phyloP scores from a whole-genome alignment of 2,329 filamentous ascomycete genomes.

The Ophiostoma pallidulum region DNA sequence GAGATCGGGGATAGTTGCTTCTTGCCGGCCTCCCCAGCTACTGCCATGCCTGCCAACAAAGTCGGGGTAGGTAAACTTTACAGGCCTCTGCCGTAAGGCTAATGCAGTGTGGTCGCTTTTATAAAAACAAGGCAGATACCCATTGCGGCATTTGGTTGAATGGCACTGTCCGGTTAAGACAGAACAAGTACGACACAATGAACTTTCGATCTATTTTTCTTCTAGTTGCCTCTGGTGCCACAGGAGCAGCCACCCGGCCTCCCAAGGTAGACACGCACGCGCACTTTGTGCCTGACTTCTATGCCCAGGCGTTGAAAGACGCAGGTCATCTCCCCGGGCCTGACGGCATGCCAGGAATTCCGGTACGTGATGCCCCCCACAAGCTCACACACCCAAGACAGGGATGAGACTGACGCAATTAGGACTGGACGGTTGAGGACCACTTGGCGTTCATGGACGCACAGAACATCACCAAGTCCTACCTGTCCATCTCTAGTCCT shows the following conservation, averaged over 20 bases:
- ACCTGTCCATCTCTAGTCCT: conserved; percentile 20
- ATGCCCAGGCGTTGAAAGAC: conserved; percentile 16
- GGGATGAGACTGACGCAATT: background rate
- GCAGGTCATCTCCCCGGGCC: conserved; percentile 19
- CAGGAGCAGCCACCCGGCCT: background rate
- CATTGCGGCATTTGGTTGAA: too few species aligned
- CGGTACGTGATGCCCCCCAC: conserved; percentile 13
- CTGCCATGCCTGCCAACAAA: too few species aligned
- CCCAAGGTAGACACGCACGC: conserved; percentile 20
- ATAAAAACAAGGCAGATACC: too few species aligned
- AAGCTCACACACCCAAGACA: background rate
- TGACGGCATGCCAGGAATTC: conserved; percentile 21
- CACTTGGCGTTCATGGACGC: conserved; percentile 19
- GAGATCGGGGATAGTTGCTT: too few species aligned
- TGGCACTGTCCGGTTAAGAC: too few species aligned
- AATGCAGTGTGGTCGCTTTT: too few species aligned
- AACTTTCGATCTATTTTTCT: too few species aligned
- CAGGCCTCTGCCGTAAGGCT: too few species aligned
- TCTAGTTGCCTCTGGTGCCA: too few species aligned
- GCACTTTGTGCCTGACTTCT: conserved; percentile 21
- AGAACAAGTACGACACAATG: too few species aligned
- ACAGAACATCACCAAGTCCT: conserved; percentile 16
- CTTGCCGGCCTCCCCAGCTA: too few species aligned
- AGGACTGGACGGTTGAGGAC: conserved; percentile 8
- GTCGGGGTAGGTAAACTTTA: too few species aligned